Conservation (phyloP, 2,329 filamentous ascomycete genomes). For the Penicillium frequentans region DNA sequence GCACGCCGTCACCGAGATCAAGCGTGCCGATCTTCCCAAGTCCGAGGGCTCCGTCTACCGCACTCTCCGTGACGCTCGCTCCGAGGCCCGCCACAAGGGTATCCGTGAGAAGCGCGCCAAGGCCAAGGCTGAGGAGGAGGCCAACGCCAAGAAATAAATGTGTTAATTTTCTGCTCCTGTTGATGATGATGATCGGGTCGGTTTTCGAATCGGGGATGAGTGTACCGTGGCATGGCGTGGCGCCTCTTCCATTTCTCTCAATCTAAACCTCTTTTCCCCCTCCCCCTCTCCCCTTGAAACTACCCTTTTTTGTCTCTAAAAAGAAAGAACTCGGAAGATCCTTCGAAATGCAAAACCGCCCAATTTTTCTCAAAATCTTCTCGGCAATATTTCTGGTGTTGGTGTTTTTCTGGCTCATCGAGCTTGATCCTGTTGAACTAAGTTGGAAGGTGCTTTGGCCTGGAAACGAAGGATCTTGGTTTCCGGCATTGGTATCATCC, state of each 20-base stretch:
- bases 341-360: conserved; percentile 38
- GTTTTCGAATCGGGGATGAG: conserved; percentile 37
- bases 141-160: conserved; percentile 54
- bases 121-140: conserved; percentile 72
- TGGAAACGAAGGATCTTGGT: neutral
- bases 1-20: conserved; percentile 70
- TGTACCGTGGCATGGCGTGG: conserved; percentile 39
- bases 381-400: conserved; percentile 2
- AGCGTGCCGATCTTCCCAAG: conserved; percentile 77
- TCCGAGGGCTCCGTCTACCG: conserved; percentile 83
- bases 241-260: conserved; percentile 32
- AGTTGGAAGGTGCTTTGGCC: neutral
- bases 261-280: conserved; percentile 23
- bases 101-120: conserved; percentile 89
- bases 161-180: conserved; percentile 34
- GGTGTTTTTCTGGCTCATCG: conserved; percentile 1
- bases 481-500: neutral
- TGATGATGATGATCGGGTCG: conserved; percentile 42
- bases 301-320: conserved; percentile 31
- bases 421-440: neutral
- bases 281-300: conserved; percentile 15
- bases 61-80: conserved; percentile 79
- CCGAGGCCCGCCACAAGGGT: conserved; percentile 78
- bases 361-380: conserved; percentile 28
- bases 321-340: conserved; percentile 38